Conservation (phyloP, 345 rosid genomes). For the Sonneratia caseolaris region DNA sequence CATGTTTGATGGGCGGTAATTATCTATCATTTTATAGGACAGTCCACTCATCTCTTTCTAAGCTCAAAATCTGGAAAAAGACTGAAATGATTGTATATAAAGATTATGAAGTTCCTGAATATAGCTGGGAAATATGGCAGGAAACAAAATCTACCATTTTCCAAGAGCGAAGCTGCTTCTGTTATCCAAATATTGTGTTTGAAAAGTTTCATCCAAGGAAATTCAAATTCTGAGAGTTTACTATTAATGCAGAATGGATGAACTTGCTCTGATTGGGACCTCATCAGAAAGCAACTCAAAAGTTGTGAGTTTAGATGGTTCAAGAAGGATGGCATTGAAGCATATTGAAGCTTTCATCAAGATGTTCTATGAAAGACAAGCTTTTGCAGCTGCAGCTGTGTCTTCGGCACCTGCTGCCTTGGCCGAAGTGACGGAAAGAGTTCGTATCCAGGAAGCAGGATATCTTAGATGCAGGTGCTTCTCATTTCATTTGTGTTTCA, state of each 20-base stretch:
- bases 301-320: slow-evolving; percentile 63
- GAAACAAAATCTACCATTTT: neutral
- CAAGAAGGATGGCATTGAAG: slow-evolving; percentile 70
- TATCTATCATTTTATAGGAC: neutral
- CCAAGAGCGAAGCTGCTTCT: neutral
- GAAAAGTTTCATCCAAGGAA: neutral
- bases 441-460: slow-evolving; percentile 91
- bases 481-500: neutral
- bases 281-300: slow-evolving; percentile 62
- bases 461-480: slow-evolving; percentile 85
- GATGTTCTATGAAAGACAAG: slow-evolving; percentile 55
- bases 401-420: slow-evolving; percentile 72
- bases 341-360: slow-evolving; percentile 58
- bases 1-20: slow-evolving; percentile 77
- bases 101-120: too few species aligned
- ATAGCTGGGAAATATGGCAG: neutral
- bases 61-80: neutral
- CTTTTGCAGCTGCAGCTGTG: slow-evolving; percentile 56
- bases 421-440: slow-evolving; percentile 74
- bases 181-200: neutral
- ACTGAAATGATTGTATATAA: too few species aligned
- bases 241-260: slow-evolving; percentile 57
- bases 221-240: neutral
- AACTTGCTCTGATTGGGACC: slow-evolving; percentile 49
- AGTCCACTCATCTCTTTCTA: neutral